Evolutionary conservation across 2,329 filamentous ascomycete species (phyloP).

Genomic region (Aureobasidium sp.): DNA sequence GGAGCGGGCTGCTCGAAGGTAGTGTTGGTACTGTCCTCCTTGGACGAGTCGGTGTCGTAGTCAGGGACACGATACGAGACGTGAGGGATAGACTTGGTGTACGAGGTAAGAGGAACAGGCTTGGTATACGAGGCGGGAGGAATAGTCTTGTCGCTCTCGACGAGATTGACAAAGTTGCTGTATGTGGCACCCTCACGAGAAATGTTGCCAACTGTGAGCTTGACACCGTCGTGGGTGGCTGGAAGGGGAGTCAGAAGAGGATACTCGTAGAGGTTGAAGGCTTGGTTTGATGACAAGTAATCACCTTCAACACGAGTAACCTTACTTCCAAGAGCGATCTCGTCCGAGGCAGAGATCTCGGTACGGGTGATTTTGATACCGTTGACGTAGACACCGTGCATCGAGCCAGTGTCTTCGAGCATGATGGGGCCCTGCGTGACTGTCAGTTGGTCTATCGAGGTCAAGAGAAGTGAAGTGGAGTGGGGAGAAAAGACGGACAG

Average conservation of each 20-base stretch:
- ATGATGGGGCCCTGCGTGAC: slow-evolving; percentile 16
- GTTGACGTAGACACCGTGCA: slow-evolving; percentile 30
- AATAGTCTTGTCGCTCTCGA: background rate
- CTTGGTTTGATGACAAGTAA: background rate
- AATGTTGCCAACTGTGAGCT: background rate
- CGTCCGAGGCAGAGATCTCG: slow-evolving; percentile 20
- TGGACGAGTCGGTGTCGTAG: background rate
- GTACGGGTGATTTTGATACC: slow-evolving; percentile 14
- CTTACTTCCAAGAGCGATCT: slow-evolving; percentile 24
- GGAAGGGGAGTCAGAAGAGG: slow-evolving; percentile 7
- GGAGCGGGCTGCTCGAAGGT: background rate
- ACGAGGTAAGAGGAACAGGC: too few species aligned
- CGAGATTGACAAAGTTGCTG: background rate
- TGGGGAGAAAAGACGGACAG: background rate
- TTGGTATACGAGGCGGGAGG: too few species aligned
- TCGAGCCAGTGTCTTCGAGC: slow-evolving; percentile 24
- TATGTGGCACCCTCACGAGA: background rate
- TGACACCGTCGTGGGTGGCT: slow-evolving; percentile 5
- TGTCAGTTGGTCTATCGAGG: slow-evolving; percentile 9
- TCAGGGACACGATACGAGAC: background rate
- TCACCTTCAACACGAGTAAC: slow-evolving; percentile 15
- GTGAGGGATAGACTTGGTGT: background rate
- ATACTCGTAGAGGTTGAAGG: slow-evolving; percentile 11
- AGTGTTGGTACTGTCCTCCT: background rate
- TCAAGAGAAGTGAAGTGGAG: background rate